phyloP scores from a whole-genome alignment of 2,329 filamentous ascomycete genomes.

The Alternaria ethzedia region DNA sequence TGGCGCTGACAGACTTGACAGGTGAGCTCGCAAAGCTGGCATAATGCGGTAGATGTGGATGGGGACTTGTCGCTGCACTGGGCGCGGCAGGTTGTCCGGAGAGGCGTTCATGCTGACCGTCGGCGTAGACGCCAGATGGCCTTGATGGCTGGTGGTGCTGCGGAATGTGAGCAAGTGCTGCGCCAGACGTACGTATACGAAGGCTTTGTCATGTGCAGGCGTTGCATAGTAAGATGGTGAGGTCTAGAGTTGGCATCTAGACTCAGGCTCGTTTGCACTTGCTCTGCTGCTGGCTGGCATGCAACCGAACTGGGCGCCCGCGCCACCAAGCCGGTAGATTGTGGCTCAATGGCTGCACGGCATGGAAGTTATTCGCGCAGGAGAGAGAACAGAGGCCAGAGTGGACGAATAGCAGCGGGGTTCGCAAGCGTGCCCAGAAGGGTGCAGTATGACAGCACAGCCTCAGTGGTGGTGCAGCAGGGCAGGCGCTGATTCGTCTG shows the following conservation, averaged over 20 bases:
- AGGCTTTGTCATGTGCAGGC: background rate
- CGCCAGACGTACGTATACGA: background rate
- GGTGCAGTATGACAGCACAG: conserved; percentile 15
- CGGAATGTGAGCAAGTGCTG: background rate
- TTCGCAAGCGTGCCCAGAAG: conserved; percentile 7
- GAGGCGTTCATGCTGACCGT: background rate
- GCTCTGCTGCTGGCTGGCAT: background rate
- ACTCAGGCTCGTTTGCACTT: background rate
- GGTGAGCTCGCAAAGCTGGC: background rate
- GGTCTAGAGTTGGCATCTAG: background rate
- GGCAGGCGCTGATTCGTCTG: conserved; percentile 17
- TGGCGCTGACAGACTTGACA: conserved; percentile 2
- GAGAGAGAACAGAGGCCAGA: background rate
- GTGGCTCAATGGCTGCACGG: background rate
- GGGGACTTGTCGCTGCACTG: background rate
- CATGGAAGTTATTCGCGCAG: conserved; percentile 1
- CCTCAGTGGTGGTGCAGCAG: conserved; percentile 19
- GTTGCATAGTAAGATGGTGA: background rate
- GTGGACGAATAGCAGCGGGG: conserved; percentile 3
- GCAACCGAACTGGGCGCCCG: background rate
- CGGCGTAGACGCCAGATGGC: background rate
- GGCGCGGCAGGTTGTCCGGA: background rate
- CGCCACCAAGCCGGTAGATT: background rate
- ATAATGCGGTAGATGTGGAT: background rate
- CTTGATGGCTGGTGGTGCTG: background rate